A percentile compares a stretch with the other conserved stretches of the same genome.
These are phyloP conservation scores for Cynanchum wilfordii DNA, from an alignment of 257 asterid genomes.

Conservation along the genomic window DNA sequence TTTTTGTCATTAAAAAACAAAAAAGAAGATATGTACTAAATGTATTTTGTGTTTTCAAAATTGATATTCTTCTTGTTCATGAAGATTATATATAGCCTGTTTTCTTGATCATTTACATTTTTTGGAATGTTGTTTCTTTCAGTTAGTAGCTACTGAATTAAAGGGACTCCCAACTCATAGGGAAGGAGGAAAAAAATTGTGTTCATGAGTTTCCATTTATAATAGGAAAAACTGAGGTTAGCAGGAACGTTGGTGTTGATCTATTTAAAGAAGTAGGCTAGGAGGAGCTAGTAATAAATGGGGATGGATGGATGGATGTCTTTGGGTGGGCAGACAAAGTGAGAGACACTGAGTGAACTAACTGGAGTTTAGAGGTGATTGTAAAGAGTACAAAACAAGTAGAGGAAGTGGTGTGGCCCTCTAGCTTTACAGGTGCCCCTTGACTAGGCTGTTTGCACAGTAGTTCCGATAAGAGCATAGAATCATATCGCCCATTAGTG, in stretches of 20 bases:
- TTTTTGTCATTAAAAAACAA: not conserved
- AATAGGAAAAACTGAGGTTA: too few relatives aligned
- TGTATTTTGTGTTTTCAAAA: not conserved
- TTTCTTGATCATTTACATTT: too few relatives aligned
- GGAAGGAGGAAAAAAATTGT: too few relatives aligned
- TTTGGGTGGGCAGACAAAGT: not conserved
- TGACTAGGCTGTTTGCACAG: not conserved
- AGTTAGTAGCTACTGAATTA: too few relatives aligned
- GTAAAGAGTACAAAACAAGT: not conserved
- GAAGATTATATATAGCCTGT: too few relatives aligned
- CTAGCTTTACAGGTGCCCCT: not conserved
- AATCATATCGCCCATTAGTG: conserved; percentile 2
- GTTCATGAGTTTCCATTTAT: too few relatives aligned
- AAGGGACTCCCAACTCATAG: too few relatives aligned
- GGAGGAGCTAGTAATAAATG: not conserved
- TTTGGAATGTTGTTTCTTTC: too few relatives aligned
- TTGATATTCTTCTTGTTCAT: not conserved
- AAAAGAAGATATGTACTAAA: not conserved
- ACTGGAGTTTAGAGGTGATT: not conserved
- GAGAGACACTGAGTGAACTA: not conserved
- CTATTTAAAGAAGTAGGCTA: too few relatives aligned
- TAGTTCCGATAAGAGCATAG: not conserved
- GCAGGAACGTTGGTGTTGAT: too few relatives aligned
- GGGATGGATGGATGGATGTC: not conserved
- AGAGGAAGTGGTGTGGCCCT: conserved; percentile 4